Base-by-base conservation (phyloP, 2,329 filamentous ascomycete species). In the Aphanocladium album region DNA sequence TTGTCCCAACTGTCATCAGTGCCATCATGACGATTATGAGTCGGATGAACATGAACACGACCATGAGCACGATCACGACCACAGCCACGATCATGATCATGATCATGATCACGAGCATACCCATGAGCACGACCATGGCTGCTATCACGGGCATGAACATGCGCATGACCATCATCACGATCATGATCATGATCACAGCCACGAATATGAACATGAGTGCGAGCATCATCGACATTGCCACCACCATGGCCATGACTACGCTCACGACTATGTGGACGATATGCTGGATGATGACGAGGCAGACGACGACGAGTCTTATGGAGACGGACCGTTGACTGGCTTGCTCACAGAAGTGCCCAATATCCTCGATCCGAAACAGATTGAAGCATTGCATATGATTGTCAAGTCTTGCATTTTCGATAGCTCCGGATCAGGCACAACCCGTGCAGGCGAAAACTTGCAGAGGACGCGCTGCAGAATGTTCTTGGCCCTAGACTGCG, bases 381-480 rank as follows among this genome's bases (percentile, higher is more conserved):
- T 97, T 58, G 93, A 98, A 74, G 93, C 95, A 6, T 78, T 98
- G 57, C 93, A 96, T 60, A 96, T 97, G 93, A 96, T 97, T 62
- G 89, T 98, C 68, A 96, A 97, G 78, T 93, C 91, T 16, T 96
- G 93, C 64, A 96, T 98, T 57, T 86, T 96, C 23, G 90, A 96
- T 68, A 87, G 86, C n/a, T 81, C 85, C 62, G 90, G 89, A 62
- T 88, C 89, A 64, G 85, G 87, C 0, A 76, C 85, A 8, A 89
- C 87, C 49, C 74, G 79, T 11, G 82, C 82, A 14, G 88, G 88
- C 19, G 89, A 91, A 70, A 96, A 93, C 70, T 87, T 96, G 75
- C 92, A 97, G 73, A 91, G 92, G 63, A 91, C 93, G 1, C 82
- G 93, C 23, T 97, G 93, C 69, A 90, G 96, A 70, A 89, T 97